A percentile compares a stretch with the other conserved stretches of the same genome.
Evolutionary conservation across 2,329 filamentous ascomycete genomes (phyloP).

Genomic region (Ascochyta clinopodiicola): DNA sequence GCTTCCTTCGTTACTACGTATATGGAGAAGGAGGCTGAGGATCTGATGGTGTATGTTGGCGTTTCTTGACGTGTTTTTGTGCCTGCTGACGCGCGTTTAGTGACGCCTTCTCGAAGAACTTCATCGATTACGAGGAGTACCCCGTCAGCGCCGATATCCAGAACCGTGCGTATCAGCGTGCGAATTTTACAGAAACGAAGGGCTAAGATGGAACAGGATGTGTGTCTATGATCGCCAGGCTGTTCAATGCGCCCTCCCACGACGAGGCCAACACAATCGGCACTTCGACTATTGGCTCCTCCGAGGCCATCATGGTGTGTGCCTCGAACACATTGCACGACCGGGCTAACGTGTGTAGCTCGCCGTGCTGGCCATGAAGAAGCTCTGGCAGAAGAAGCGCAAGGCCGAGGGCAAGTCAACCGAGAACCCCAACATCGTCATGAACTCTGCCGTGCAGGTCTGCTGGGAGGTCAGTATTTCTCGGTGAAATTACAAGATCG

Average conservation of each 20-base stretch:
- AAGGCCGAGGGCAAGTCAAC: conserved; percentile 80
- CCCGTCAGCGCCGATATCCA: conserved; percentile 65
- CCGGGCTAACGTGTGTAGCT: conserved; percentile 53
- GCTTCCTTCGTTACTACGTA: conserved; percentile 96
- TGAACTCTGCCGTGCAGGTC: conserved; percentile 95
- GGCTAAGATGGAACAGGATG: conserved; percentile 51
- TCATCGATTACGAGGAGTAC: conserved; percentile 63
- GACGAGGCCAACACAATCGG: conserved; percentile 73
- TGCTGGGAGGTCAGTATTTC: conserved; percentile 74
- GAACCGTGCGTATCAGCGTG: conserved; percentile 76
- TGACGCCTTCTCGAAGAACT: conserved; percentile 92
- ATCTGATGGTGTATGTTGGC: conserved; percentile 76
- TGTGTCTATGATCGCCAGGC: conserved; percentile 68
- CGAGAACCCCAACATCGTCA: conserved; percentile 87
- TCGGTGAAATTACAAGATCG: neutral
- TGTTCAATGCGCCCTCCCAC: conserved; percentile 79
- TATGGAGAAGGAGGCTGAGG: conserved; percentile 94
- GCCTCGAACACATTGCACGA: no score
- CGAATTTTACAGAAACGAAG: conserved; percentile 72
- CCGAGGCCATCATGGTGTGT: conserved; percentile 71
- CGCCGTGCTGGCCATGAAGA: conserved; percentile 89
- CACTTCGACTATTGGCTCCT: conserved; percentile 87
- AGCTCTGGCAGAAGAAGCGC: conserved; percentile 87
- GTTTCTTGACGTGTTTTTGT: no score
- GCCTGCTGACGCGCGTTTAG: conserved; percentile 9